These are phyloP conservation scores for Fusarium sp. DNA, from an alignment of 2,329 filamentous ascomycete genomes.

Conservation along the genomic window DNA sequence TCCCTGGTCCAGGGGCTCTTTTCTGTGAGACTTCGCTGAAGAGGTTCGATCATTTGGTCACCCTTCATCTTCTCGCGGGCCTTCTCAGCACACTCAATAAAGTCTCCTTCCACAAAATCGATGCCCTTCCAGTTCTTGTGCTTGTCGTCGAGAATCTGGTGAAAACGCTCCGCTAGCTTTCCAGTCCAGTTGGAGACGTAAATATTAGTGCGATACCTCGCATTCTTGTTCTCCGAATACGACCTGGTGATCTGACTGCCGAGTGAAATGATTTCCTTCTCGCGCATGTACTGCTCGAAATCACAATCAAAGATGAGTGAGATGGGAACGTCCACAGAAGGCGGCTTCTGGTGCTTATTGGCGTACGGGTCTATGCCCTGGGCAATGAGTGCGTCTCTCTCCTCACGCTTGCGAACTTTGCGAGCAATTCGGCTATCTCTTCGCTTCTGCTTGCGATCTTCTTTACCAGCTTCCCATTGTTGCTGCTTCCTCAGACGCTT, in stretches of 20 bases:
- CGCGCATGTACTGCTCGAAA: conserved; percentile 90
- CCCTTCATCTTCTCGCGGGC: conserved; percentile 75
- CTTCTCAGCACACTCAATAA: conserved; percentile 73
- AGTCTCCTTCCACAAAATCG: conserved; percentile 78
- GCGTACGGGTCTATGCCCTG: conserved; percentile 58
- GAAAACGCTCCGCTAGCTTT: conserved; percentile 80
- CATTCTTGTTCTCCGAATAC: conserved; percentile 87
- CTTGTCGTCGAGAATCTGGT: conserved; percentile 76
- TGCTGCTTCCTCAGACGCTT: conserved; percentile 81
- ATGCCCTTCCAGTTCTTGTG: conserved; percentile 85
- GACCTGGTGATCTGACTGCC: conserved; percentile 85
- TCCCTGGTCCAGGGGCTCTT: conserved; percentile 50
- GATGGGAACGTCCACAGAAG: conserved; percentile 73
- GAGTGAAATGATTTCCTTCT: conserved; percentile 86
- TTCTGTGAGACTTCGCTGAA: conserved; percentile 57
- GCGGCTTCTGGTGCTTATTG: conserved; percentile 51
- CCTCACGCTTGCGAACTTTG: conserved; percentile 62
- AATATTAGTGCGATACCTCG: conserved; percentile 76
- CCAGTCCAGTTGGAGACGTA: conserved; percentile 83
- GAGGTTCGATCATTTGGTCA: conserved; percentile 69
- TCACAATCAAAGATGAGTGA: conserved; percentile 90
- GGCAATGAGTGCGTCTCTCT: conserved; percentile 63
- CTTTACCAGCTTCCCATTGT: conserved; percentile 80
- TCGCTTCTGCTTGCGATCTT: conserved; percentile 64
- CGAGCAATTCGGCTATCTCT: conserved; percentile 66